A percentile compares a stretch with the other conserved stretches of the same genome.
These are phyloP conservation scores for Trametes elegans DNA, from an alignment of 768 basidiomycete species.

Conservation along the genomic window DNA sequence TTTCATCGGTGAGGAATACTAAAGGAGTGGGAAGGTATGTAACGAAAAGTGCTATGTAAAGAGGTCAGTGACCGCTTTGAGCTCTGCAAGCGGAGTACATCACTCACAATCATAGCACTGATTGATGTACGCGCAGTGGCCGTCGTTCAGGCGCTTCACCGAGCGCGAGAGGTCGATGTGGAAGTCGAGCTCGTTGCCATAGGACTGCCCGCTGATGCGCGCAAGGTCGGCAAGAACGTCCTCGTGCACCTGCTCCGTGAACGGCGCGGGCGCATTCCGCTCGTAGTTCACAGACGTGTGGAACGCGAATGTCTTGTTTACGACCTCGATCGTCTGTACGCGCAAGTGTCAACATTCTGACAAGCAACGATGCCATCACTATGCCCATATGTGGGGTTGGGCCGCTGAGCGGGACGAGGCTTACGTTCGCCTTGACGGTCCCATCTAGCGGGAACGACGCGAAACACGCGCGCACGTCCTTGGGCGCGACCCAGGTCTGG, in stretches of 20 bases:
- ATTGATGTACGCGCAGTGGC: constrained; percentile 56
- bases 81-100: not conserved
- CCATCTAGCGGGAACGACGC: constrained; percentile 47
- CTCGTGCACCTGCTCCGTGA: constrained; percentile 53
- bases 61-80: not conserved
- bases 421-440: constrained; percentile 48
- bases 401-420: no score
- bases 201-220: constrained; percentile 42
- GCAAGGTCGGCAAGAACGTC: constrained; percentile 50
- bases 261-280: constrained; percentile 52
- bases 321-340: constrained; percentile 50
- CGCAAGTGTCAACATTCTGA: no score
- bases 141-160: constrained; percentile 55
- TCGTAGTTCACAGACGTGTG: constrained; percentile 64
- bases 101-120: constrained; percentile 52
- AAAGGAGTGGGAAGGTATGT: constrained; percentile 50
- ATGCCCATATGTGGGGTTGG: no score
- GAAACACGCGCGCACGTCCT: constrained; percentile 51
- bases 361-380: no score
- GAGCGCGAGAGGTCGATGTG: constrained; percentile 54
- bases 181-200: constrained; percentile 52
- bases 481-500: constrained; percentile 53
- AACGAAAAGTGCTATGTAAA: constrained; percentile 25
- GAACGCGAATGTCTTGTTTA: constrained; percentile 57
- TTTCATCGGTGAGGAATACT: constrained; percentile 42